A percentile compares a stretch with the other conserved stretches of the same genome.
Evolutionary conservation across 1,139 yeast species (phyloP).

Genomic region (Williopsis jadinii): DNA sequence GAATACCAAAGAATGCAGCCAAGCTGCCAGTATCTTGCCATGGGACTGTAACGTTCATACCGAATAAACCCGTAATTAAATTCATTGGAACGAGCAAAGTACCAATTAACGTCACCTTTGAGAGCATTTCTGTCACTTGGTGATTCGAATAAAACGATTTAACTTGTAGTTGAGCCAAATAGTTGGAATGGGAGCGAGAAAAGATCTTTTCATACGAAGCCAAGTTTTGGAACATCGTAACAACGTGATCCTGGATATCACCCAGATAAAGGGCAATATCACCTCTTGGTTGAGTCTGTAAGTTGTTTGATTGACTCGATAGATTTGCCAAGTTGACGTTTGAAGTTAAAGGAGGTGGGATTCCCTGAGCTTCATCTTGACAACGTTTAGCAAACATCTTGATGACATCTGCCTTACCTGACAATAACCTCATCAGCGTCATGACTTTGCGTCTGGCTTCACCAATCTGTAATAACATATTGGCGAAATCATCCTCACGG

Average conservation of each 20-base stretch:
- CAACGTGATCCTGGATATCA: constrained; percentile 96
- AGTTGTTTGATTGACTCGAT: constrained; percentile 9
- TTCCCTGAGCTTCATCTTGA: constrained; percentile 50
- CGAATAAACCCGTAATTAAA: constrained; percentile 85
- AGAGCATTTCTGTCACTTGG: constrained; percentile 77
- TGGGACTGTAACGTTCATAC: constrained; percentile 92
- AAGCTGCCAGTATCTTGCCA: constrained; percentile 44
- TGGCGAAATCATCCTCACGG: constrained; percentile 57
- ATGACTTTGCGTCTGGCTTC: constrained; percentile 85
- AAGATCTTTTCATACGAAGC: constrained; percentile 88
- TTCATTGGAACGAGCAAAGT: constrained; percentile 88
- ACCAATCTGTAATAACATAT: constrained; percentile 76
- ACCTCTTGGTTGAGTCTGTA: constrained; percentile 60
- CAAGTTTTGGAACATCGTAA: constrained; percentile 90
- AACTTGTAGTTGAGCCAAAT: constrained; percentile 89
- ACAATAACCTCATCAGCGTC: constrained; percentile 83
- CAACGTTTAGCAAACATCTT: constrained; percentile 96
- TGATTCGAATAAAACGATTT: constrained; percentile 83
- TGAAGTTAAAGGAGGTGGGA: constrained; percentile 30
- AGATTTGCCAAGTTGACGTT: constrained; percentile 29
- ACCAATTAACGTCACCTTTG: constrained; percentile 86
- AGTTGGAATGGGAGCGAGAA: constrained; percentile 85
- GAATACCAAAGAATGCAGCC: constrained; percentile 63
- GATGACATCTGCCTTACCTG: constrained; percentile 96
- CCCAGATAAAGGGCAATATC: constrained; percentile 86